phyloP scores from a whole-genome alignment of 2,329 filamentous ascomycete species.

The Chaetomium globosum region DNA sequence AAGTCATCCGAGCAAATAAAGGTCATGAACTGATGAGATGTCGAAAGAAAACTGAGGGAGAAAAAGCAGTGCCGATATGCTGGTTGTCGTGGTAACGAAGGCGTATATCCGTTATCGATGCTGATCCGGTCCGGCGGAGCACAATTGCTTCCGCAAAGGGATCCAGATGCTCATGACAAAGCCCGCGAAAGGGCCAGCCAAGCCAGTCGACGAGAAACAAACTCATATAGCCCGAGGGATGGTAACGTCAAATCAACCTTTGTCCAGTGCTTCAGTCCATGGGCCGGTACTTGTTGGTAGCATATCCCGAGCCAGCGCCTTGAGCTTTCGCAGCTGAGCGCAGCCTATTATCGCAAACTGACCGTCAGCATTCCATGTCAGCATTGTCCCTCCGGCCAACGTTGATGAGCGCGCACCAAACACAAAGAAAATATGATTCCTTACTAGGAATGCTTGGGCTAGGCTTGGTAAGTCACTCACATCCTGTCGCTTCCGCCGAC shows the following conservation, averaged over 20 bases:
- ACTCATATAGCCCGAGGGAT: constrained; percentile 31
- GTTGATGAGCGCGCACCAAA: constrained; percentile 73
- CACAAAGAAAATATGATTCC: constrained; percentile 81
- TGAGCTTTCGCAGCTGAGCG: constrained; percentile 76
- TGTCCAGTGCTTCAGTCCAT: constrained; percentile 45
- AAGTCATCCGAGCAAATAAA: constrained; percentile 37
- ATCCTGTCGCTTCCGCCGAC: constrained; percentile 87
- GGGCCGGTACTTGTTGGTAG: constrained; percentile 48
- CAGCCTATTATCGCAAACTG: constrained; percentile 84
- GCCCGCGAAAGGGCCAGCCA: constrained; percentile 20
- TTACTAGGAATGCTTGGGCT: constrained; percentile 76
- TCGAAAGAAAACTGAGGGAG: constrained; percentile 35
- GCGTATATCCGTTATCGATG: constrained; percentile 36
- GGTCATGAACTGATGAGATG: constrained; percentile 37
- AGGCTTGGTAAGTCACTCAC: constrained; percentile 78
- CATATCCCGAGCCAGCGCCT: constrained; percentile 47
- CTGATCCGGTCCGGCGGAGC: constrained; percentile 30
- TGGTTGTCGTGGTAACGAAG: constrained; percentile 22
- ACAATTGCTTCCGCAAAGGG: constrained; percentile 21
- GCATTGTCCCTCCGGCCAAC: constrained; percentile 72
- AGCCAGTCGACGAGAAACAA: constrained; percentile 35
- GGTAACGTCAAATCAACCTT: constrained; percentile 35
- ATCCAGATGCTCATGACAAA: constrained; percentile 22
- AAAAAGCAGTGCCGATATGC: constrained; percentile 38
- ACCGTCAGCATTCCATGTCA: constrained; percentile 77